A percentile compares a stretch with the other conserved stretches of the same genome.
phyloP scores from a whole-genome alignment of 139 green algal genomes.

The Auxenochlorella protothecoides region DNA sequence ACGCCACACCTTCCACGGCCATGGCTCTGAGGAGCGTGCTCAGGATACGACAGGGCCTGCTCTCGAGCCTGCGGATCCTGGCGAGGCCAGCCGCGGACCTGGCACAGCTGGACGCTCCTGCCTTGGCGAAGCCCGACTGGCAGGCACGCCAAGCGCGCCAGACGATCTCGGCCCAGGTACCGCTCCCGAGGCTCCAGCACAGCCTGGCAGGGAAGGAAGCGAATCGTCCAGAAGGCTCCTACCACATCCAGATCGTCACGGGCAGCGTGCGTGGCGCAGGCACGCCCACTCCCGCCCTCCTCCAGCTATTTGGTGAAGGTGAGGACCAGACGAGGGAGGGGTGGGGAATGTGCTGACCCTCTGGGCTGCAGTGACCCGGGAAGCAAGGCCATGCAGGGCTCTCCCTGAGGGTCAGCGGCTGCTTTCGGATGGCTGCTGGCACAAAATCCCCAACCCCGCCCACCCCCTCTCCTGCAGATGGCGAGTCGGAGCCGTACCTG shows the following conservation, averaged over 20 bases:
- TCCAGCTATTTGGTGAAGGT: conserved; percentile 25
- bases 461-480: conserved; percentile 1
- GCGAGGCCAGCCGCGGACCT: neutral
- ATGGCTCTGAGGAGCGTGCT: no score
- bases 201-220: neutral
- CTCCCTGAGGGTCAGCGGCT: no score
- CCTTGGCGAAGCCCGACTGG: no score
- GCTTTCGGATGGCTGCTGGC: no score
- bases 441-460: no score
- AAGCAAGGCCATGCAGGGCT: neutral
- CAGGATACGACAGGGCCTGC: no score
- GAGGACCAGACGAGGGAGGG: neutral
- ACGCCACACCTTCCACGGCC: no score
- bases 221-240: conserved; percentile 4
- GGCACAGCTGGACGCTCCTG: neutral
- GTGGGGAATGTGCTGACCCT: no score
- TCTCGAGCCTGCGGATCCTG: neutral
- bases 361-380: no score
- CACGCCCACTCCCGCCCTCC: conserved; percentile 27
- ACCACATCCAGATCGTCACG: conserved; percentile 48
- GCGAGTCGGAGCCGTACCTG: conserved; percentile 25
- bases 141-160: no score
- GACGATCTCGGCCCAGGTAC: neutral
- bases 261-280: conserved; percentile 75
- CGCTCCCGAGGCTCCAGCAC: neutral